These are phyloP conservation scores for Penstemon barbatus DNA, from an alignment of 257 asterid species.

Conservation along the genomic window DNA sequence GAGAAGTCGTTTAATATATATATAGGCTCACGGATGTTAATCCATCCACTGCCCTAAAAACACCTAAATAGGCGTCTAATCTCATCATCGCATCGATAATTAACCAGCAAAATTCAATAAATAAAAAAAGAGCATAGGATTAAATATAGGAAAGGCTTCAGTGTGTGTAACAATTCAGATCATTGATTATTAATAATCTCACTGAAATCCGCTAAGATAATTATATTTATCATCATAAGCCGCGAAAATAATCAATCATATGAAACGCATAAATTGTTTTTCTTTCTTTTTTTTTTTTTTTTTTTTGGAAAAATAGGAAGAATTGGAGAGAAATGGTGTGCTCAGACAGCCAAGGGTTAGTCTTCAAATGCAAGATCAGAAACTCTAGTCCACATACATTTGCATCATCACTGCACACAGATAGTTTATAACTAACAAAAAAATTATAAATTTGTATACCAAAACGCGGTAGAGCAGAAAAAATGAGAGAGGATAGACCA, in stretches of 20 bases:
- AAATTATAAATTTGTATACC: background rate
- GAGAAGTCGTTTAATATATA: background rate
- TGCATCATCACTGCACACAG: slow-evolving; percentile 46
- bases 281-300: too few species aligned
- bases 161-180: slow-evolving; percentile 85
- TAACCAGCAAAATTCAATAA: too few species aligned
- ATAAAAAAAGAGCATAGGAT: background rate
- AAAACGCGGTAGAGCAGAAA: too few species aligned
- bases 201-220: slow-evolving; percentile 87
- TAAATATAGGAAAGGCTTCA: slow-evolving; percentile 39
- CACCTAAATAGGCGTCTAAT: background rate
- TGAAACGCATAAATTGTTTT: too few species aligned
- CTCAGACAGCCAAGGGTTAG: slow-evolving; percentile 78
- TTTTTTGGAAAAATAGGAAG: background rate
- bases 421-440: background rate
- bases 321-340: slow-evolving; percentile 23
- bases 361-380: slow-evolving; percentile 53
- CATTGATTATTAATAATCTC: slow-evolving; percentile 54
- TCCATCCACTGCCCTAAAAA: background rate
- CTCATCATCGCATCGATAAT: background rate
- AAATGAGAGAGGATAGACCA: too few species aligned
- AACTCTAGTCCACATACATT: slow-evolving; percentile 54
- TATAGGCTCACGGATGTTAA: background rate
- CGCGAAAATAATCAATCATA: background rate
- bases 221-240: slow-evolving; percentile 59